Percentiles rank a stretch among this genome's conserved stretches.
Conservation (phyloP, 768 basidiomycete species). For the Peribolospora baueri region DNA sequence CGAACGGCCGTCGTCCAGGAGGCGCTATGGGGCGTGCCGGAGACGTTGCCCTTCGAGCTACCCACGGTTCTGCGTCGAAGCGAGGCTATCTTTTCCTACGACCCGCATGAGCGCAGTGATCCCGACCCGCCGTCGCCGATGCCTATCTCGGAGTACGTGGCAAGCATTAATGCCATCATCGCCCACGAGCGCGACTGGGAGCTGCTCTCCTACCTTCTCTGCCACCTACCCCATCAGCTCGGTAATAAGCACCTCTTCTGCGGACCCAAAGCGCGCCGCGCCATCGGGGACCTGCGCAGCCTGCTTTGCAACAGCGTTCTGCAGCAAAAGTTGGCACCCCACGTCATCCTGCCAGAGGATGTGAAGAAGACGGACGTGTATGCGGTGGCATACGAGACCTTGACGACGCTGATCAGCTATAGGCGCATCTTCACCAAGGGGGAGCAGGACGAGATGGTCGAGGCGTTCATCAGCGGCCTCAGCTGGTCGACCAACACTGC, state of each 20-base stretch:
- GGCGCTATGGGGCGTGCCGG: conserved; percentile 45
- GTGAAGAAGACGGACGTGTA: conserved; percentile 56
- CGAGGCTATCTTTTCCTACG: conserved; percentile 22
- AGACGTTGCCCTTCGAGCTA: conserved; percentile 39
- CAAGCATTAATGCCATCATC: conserved; percentile 37
- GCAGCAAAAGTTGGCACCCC: conserved; percentile 24
- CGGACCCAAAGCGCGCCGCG: conserved; percentile 48
- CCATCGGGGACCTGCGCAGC: conserved; percentile 38
- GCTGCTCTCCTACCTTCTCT: conserved; percentile 67
- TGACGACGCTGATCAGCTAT: conserved; percentile 74
- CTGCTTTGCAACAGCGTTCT: conserved; percentile 41
- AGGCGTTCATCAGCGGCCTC: conserved; percentile 23
- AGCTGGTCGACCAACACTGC: conserved; percentile 26
- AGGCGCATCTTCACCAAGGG: conserved; percentile 41
- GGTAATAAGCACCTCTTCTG: conserved; percentile 93
- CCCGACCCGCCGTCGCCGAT: conserved; percentile 18
- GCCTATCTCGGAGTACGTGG: conserved; percentile 50
- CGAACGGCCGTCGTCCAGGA: conserved; percentile 1
- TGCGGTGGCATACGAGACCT: conserved; percentile 59
- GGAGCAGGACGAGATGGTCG: conserved; percentile 22
- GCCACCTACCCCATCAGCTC: conserved; percentile 70
- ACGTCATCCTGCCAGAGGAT: conserved; percentile 15
- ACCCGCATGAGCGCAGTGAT: conserved; percentile 12
- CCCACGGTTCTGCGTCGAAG: conserved; percentile 37
- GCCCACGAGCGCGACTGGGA: conserved; percentile 72